Percentiles rank a stretch among this genome's conserved stretches.
phyloP scores from a whole-genome alignment of 352 stramenopile species.

The Globisporangium viniferum region DNA sequence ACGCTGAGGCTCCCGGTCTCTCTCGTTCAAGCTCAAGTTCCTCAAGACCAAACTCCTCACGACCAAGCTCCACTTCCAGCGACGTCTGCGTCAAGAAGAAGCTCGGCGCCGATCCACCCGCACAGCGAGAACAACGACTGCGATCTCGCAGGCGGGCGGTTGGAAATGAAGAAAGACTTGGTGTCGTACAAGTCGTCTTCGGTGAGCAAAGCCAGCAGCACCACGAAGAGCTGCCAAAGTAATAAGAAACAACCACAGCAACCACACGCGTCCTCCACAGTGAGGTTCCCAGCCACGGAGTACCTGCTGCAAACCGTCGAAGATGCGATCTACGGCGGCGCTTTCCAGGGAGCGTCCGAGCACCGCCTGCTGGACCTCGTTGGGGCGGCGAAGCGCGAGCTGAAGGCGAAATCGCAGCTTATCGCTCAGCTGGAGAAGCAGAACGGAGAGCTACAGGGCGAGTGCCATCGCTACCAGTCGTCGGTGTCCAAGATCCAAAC shows the following conservation, averaged over 20 bases:
- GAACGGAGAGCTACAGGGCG: constrained; percentile 3
- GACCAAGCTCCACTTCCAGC: not conserved
- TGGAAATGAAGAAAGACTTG: not conserved
- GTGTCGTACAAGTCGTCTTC: not conserved
- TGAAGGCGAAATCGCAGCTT: constrained; percentile 2
- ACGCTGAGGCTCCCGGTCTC: constrained; percentile 1
- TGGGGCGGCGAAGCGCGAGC: constrained; percentile 10
- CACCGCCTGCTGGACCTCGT: constrained; percentile 12
- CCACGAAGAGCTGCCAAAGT: not conserved
- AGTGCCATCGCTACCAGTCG: constrained; percentile 9
- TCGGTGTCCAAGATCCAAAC: constrained; percentile 15
- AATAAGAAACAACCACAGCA: not conserved
- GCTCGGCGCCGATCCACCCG: not conserved
- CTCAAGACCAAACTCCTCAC: not conserved
- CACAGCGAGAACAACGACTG: constrained; percentile 3
- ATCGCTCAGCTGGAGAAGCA: constrained; percentile 10
- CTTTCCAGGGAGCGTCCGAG: constrained; percentile 6
- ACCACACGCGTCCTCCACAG: not conserved
- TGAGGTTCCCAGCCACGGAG: constrained; percentile 3
- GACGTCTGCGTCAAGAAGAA: not conserved
- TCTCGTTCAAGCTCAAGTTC: not conserved
- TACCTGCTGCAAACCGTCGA: constrained; percentile 13
- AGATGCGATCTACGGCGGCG: constrained; percentile 10
- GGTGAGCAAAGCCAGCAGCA: not conserved
- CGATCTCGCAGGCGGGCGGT: not conserved